Percentiles rank a stretch among this genome's conserved stretches.
These are phyloP conservation scores for Trametes villosa DNA, from an alignment of 768 basidiomycete species.

Conservation along the genomic window DNA sequence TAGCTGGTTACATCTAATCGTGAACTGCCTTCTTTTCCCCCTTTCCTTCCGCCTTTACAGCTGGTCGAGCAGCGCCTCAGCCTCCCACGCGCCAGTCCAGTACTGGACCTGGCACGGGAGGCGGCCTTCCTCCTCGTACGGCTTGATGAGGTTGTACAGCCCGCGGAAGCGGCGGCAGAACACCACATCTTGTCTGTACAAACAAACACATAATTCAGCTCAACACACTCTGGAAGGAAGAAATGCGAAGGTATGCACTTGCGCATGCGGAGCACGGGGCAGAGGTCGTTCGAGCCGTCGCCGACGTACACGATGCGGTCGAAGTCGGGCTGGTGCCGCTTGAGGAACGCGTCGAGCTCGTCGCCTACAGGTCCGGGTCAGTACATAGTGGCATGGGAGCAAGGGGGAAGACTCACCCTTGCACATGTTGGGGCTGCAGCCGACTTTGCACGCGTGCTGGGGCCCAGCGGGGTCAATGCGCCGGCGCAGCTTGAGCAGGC, in stretches of 20 bases:
- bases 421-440: conserved; percentile 98
- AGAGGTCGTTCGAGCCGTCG: conserved; percentile 95
- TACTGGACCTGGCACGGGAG: conserved; percentile 75
- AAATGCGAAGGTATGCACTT: conserved; percentile 47
- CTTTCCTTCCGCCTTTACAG: conserved; percentile 11
- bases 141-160: conserved; percentile 75
- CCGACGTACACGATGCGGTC: conserved; percentile 90
- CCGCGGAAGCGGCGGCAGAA: conserved; percentile 81
- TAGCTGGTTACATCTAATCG: neutral
- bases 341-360: conserved; percentile 85
- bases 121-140: conserved; percentile 66
- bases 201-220: neutral
- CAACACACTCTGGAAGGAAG: neutral
- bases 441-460: conserved; percentile 83
- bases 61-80: conserved; percentile 75
- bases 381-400: neutral
- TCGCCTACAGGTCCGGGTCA: conserved; percentile 61
- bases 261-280: conserved; percentile 82
- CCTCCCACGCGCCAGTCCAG: conserved; percentile 97
- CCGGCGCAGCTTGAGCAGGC: conserved; percentile 75
- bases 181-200: conserved; percentile 74
- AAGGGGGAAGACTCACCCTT: conserved; percentile 59
- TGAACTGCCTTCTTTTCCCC: neutral
- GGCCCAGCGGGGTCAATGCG: conserved; percentile 75
- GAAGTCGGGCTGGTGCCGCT: conserved; percentile 58